Evolutionary conservation across 2,329 filamentous ascomycete genomes (phyloP), one percentile per base, ranked within the genome.

Genomic region (Sporothrix luriei): DNA sequence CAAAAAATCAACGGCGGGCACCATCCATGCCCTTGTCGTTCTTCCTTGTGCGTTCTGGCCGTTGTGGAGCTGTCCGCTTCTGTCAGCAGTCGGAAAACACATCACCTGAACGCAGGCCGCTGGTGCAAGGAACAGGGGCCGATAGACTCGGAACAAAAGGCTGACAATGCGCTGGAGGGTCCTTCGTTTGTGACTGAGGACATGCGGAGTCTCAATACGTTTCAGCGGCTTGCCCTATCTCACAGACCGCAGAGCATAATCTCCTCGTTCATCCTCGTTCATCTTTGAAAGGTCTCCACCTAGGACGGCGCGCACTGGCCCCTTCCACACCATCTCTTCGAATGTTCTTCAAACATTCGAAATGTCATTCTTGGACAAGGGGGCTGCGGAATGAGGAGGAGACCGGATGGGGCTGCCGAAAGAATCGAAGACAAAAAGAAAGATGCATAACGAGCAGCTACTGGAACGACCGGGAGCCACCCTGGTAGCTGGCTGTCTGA

Each of bases 401-500:
- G 26, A 16, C 16, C 55, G 29, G 55, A 59, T 40, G 29, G 19
- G 33, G 19, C 33, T 13, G 19, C 16, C 21, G 38, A 61, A 29
- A 68, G 38, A 68, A 40, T 3, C 10, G 13, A 33, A 51, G 14
- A 49, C 33, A 57, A 26, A 29, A 29, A 26, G 26, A 13, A 57
- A 38, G 29, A 43, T 7, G 38, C 40, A 21, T 40, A 38, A 26
- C 13, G 40, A 54, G 52, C 9, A 38, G 9, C 38, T 38, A 10
- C 24, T 68, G 66, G 52, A 59, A 68, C 52, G 43, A 43, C 54
- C 24, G 61, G 24, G 19, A 6, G 24, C 5, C 11, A 24, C 33
- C 69, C 67, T 67, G 67, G 67, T 68, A 69, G 64, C 70, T 59
- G 68, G 48, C 40, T 65, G 68, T 69, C 66, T 70, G 70, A 72